Conservation (phyloP, 2,329 filamentous ascomycete genomes). For the Aciculosporium take region DNA sequence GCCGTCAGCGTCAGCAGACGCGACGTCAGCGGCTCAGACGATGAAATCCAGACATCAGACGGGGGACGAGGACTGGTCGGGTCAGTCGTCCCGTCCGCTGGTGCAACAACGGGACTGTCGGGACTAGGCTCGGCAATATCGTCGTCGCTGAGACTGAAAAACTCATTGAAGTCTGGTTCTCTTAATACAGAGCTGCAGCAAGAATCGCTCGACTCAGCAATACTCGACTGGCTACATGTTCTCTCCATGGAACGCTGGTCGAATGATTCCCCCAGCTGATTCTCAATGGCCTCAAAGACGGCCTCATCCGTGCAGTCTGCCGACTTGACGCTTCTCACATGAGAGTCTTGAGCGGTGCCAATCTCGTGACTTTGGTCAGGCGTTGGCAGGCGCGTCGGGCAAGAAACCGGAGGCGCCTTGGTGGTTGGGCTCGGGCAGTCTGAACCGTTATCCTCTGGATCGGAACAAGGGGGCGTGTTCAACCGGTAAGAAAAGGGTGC, state of each 20-base stretch:
- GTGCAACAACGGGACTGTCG: constrained; percentile 8
- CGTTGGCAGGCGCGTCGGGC: constrained; percentile 13
- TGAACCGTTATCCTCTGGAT: constrained; percentile 13
- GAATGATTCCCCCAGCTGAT: constrained; percentile 14
- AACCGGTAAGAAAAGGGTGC: constrained; percentile 11
- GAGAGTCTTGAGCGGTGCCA: constrained; percentile 12
- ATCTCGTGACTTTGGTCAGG: constrained; percentile 20
- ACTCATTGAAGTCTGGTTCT: constrained; percentile 40
- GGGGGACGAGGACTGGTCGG: constrained; percentile 7
- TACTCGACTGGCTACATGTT: constrained; percentile 17
- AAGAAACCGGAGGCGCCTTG: constrained; percentile 9
- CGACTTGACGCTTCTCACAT: constrained; percentile 15
- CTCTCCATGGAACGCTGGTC: constrained; percentile 13
- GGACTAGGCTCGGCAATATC: constrained; percentile 37
- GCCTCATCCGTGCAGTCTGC: constrained; percentile 16
- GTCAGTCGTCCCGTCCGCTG: constrained; percentile 1
- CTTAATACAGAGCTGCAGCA: constrained; percentile 25
- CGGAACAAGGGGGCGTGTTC: constrained; percentile 20
- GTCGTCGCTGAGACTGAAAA: constrained; percentile 40
- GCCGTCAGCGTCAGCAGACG: constrained; percentile 30
- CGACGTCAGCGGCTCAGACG: constrained; percentile 12
- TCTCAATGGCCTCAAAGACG: constrained; percentile 14
- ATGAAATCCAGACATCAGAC: constrained; percentile 12
- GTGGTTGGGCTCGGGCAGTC: constrained; percentile 2
- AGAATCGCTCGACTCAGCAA: constrained; percentile 16